Evolutionary conservation across 352 stramenopile species (phyloP).

Genomic region (Phytophthora meadii): DNA sequence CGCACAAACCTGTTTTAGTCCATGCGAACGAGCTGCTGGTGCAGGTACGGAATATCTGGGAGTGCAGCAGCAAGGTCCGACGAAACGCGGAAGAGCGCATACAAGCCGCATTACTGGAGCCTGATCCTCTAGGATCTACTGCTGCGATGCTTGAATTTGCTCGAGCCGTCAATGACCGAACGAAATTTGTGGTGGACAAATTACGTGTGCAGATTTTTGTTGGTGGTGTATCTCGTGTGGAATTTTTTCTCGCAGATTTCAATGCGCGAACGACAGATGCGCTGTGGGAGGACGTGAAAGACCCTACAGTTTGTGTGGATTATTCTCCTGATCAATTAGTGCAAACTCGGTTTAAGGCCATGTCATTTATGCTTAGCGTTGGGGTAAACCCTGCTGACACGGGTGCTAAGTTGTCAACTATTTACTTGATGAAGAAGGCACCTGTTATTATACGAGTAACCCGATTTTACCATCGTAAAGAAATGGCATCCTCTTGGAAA

Average conservation of each 20-base stretch:
- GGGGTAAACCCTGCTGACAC: conserved; percentile 22
- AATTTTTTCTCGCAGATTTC: conserved; percentile 48
- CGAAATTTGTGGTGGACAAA: conserved; percentile 60
- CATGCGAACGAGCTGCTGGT: conserved; percentile 58
- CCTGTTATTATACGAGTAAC: conserved; percentile 59
- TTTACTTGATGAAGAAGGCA: conserved; percentile 51
- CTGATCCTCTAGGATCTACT: conserved; percentile 68
- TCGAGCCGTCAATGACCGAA: conserved; percentile 56
- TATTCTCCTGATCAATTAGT: conserved; percentile 65
- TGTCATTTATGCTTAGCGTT: conserved; percentile 62
- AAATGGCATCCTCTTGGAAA: conserved; percentile 50
- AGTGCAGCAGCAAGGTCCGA: conserved; percentile 58
- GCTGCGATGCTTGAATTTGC: conserved; percentile 67
- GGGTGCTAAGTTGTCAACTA: background rate
- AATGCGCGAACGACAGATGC: conserved; percentile 68
- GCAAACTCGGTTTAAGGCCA: conserved; percentile 72
- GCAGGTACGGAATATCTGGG: conserved; percentile 51
- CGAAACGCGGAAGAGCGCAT: conserved; percentile 38
- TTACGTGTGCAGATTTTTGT: conserved; percentile 64
- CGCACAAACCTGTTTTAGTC: conserved; percentile 56
- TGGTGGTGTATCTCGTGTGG: conserved; percentile 37
- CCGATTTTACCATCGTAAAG: conserved; percentile 56
- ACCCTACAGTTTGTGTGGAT: conserved; percentile 62
- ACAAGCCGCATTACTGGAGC: conserved; percentile 49
- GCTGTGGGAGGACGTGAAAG: conserved; percentile 70